Base-by-base conservation (phyloP, 2,329 filamentous ascomycete genomes). In the Apiospora malaysiana region DNA sequence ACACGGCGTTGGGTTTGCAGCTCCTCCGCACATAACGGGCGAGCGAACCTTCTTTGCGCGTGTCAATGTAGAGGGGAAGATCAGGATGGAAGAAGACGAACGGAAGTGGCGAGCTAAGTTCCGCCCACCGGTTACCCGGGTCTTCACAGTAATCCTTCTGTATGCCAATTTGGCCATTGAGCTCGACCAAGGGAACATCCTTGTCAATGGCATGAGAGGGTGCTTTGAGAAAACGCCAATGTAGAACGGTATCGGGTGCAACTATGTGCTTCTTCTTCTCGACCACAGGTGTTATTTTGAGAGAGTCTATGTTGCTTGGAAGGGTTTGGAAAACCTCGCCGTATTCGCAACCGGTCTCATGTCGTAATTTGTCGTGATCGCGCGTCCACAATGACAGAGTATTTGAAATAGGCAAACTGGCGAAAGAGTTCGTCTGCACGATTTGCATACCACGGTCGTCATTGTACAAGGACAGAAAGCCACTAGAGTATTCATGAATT, bases 11-110 rank as follows among this genome's bases (percentile, higher is more conserved):
- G 1, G 96, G 94, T 72, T 89, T 90, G 83, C 96, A 99, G 77
- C 96, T 98, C 74, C 95, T 90, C 70, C 96, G 90, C n/a, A 97
- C 91, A 79, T 96, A 98, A 63, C 96, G 93, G 71, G 96, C 91
- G 46, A 90, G 85, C 5, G 94, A 97, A 27, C 95, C 96, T 83
- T 97, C 94, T 79, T 89, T 90, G 72, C 96, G 89, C 12, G 95
- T 96, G 81, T 80, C 96, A 77, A 99, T 96, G 82, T 95, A 97
- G 16, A 99, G 88, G 0, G 95, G 95, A 10, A 98, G 89, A 71
- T 91, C 88, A 0, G 94, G 94, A 77, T 97, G 95, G 81, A 98
- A 95, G 79, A 95, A 94, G 32, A 95, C 92, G 76, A 94, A 94
- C 0, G 93, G 93, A 1, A 90, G 82, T 4, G 90, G 89, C 3